Evolutionary conservation across 306 rosid genomes (phyloP), one percentile per base, ranked within the genome.

Genomic region (Echinosophora koreensis): DNA sequence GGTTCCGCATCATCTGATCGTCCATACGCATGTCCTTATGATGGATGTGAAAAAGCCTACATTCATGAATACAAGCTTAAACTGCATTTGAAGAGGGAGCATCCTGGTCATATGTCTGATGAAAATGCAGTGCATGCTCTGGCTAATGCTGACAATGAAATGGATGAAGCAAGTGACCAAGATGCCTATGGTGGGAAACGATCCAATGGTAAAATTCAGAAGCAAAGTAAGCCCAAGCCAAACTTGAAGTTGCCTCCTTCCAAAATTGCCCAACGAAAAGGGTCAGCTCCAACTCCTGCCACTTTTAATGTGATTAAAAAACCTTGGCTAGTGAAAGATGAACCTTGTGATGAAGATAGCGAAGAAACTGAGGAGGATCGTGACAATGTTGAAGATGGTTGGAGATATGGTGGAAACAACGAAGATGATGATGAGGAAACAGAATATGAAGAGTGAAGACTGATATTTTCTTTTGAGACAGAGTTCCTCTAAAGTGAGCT

Each of bases 301-400:
- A 60, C 87, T 17, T 66, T 84, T 58, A 84, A 64, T 77, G 79
- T 80, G 14, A 57, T 74, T 56, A 95, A 95, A 77, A 95, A 88
- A 42, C 80, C 92, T 35, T 95, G 98, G 98, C 87, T 92, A 0
- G 87, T 80, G 71, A 90, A 90, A 82, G 97, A 88, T 30, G 98
- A 92, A 69, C 76, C 78, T 22, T 90, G 62, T 1, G 95, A 93
- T 74, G 97, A 91, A 81, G 98, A 95, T 62, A 95, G 97, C 16
- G 99, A 95, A 89, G 99, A 95, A 85, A 95, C 99, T 0, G 99
- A 95, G 76, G 97, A 95, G 84, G 97, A 95, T 79, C 92, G 96
- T 2, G 96, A 95, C 78, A 92, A 92, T 54, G 90, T 88, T 65
- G 97, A 95, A 81, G 97, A 92, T 47, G 96, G 97, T 59, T 92